A percentile compares a stretch with the other conserved stretches of the same genome.
Conservation (phyloP, 2,329 filamentous ascomycete species). For the Chalaropsis ovoidea region DNA sequence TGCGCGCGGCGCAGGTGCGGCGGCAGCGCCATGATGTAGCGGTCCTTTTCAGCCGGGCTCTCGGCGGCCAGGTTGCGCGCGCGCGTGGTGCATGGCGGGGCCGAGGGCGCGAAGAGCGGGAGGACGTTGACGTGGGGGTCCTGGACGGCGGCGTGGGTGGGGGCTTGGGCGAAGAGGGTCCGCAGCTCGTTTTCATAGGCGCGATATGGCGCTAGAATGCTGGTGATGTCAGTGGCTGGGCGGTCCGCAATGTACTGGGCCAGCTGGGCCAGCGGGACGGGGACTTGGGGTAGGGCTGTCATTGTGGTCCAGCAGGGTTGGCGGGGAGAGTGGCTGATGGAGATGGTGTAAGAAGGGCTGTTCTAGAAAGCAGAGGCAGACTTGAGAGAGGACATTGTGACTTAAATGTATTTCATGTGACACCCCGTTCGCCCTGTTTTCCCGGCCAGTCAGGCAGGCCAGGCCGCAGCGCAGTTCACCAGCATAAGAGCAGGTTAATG, state of each 20-base stretch:
- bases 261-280: constrained; percentile 39
- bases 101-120: constrained; percentile 52
- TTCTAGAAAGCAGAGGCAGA: too few species aligned
- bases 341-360: not conserved
- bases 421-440: too few species aligned
- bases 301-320: not conserved
- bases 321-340: too few species aligned
- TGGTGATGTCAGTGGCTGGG: constrained; percentile 42
- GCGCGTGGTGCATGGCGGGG: constrained; percentile 49
- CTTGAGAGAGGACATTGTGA: too few species aligned
- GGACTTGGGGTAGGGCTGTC: constrained; percentile 37
- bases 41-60: constrained; percentile 48
- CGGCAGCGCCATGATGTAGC: constrained; percentile 60
- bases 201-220: constrained; percentile 57
- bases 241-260: constrained; percentile 46
- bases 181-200: constrained; percentile 57
- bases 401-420: too few species aligned
- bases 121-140: constrained; percentile 53
- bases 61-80: constrained; percentile 51
- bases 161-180: constrained; percentile 58
- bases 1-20: constrained; percentile 50
- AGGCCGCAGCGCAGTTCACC: too few species aligned
- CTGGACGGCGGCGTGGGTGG: constrained; percentile 46
- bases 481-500: too few species aligned
- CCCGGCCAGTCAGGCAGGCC: too few species aligned